Base-by-base conservation (phyloP, 1,139 yeast species). In the Kodamaea alishanica region DNA sequence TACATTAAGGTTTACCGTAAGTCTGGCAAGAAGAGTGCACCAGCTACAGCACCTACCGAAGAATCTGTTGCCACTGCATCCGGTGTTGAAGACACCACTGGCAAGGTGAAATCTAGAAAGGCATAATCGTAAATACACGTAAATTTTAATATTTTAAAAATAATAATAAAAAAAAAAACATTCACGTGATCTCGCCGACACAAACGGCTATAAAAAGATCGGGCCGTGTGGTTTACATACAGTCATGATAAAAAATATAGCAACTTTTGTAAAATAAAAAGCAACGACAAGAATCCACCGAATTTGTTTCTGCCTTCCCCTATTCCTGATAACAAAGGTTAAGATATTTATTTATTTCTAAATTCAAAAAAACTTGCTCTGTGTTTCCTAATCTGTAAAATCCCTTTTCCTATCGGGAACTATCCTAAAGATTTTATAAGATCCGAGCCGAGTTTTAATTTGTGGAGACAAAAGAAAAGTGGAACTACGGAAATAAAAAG, bases 1-100 rank as follows among this genome's bases (percentile, higher is more conserved):
- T 92, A 92, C 78, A 84, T 89, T 58, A 81, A 79, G 59, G 88
- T 89, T 41, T 92, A 92, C 77, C 78, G 75, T 57, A 74, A 72
- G 52, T 53, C 66, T 38, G 67, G 70, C 42, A 61, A 56, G 52
- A 57, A 56, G 57, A 47, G 47, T 31, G 47, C 55, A 23, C 46
- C 47, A 15, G 42, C 42, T 24, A 41, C 34, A 11, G 37, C 43
- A 8, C 34, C 48, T 2, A 39, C 50, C 7, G 40, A 47, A 29
- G 39, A 47, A 15, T 15, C 60, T 12, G 50, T 39, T 12, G 41
- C 45, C n/a, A 33, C 44, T 24, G 20, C 20, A 15, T 15, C 20
- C 20, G 49, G 40, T 23, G 44, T 35, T 40, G 47, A 58, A 26
- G 54, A 55, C 40, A 46, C 60, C 29, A 55, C 55, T 36, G 44